phyloP scores from a whole-genome alignment of 768 basidiomycete genomes.

The Mycena amicta region DNA sequence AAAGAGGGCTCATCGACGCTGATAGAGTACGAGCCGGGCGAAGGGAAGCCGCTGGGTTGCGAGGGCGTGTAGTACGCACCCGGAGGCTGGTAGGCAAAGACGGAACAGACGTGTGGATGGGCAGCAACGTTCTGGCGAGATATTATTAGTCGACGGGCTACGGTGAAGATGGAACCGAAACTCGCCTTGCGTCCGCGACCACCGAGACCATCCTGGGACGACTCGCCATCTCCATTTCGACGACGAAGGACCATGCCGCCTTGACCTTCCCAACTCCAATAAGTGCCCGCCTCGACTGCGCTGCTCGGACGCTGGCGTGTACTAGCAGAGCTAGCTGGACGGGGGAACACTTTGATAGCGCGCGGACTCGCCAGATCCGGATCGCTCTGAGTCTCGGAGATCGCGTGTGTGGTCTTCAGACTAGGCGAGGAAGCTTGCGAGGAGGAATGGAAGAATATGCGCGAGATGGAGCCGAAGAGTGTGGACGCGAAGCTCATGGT shows the following conservation, averaged over 20 bases:
- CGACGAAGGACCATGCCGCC: slow-evolving; percentile 11
- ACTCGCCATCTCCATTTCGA: background rate
- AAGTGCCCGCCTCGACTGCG: slow-evolving; percentile 9
- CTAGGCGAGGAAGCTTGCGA: slow-evolving; percentile 1
- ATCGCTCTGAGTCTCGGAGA: slow-evolving; percentile 12
- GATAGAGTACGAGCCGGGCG: background rate
- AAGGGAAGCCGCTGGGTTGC: background rate
- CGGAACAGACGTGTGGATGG: slow-evolving; percentile 10
- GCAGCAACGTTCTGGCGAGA: too few relatives aligned
- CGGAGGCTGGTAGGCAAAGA: slow-evolving; percentile 17
- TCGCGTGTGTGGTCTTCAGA: background rate
- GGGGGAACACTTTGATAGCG: background rate
- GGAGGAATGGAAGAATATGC: slow-evolving; percentile 15
- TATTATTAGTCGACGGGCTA: background rate
- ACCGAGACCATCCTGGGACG: background rate
- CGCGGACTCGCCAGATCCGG: background rate
- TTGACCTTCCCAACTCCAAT: slow-evolving; percentile 15
- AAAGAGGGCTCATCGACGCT: slow-evolving; percentile 7
- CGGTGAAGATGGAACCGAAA: background rate
- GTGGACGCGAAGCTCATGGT: slow-evolving; percentile 12
- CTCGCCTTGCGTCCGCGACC: slow-evolving; percentile 13
- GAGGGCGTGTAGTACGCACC: slow-evolving; percentile 2
- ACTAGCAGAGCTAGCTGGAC: slow-evolving; percentile 6
- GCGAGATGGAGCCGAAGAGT: slow-evolving; percentile 20
- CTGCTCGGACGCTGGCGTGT: slow-evolving; percentile 10